These are phyloP conservation scores for Brassica carinata DNA, from an alignment of 345 rosid genomes.

Conservation along the genomic window DNA sequence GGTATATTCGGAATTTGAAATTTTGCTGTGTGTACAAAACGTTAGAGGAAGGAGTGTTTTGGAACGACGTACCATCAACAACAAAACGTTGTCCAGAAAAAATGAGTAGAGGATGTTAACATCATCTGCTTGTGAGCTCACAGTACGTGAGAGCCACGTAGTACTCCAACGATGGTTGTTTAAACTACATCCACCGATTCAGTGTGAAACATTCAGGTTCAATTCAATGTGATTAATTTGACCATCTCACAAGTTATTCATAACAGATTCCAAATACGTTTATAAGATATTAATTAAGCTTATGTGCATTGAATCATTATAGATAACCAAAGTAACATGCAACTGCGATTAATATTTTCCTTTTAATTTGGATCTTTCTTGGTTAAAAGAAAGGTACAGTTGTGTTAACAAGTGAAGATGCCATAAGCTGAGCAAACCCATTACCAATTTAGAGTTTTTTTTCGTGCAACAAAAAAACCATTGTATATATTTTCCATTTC, in stretches of 20 bases:
- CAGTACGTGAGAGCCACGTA: slow-evolving; percentile 40
- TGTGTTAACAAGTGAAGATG: slow-evolving; percentile 32
- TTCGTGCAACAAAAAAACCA: background rate
- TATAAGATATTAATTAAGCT: slow-evolving; percentile 11
- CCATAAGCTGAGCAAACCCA: slow-evolving; percentile 18
- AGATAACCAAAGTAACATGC: background rate
- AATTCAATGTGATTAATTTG: slow-evolving; percentile 28
- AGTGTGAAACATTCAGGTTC: background rate
- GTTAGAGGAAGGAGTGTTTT: slow-evolving; percentile 30
- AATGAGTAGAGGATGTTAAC: slow-evolving; percentile 27
- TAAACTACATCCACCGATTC: background rate
- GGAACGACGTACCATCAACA: slow-evolving; percentile 46
- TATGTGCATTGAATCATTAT: background rate
- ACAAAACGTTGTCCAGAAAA: slow-evolving; percentile 19
- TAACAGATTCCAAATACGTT: slow-evolving; percentile 16
- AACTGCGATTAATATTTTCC: slow-evolving; percentile 17
- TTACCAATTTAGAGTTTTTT: slow-evolving; percentile 18
- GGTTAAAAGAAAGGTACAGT: background rate
- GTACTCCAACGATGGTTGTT: slow-evolving; percentile 7
- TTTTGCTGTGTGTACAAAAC: slow-evolving; percentile 9
- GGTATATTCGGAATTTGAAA: slow-evolving; percentile 13
- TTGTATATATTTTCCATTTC: background rate
- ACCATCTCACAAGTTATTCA: slow-evolving; percentile 19
- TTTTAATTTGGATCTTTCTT: slow-evolving; percentile 19
- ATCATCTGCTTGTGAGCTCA: slow-evolving; percentile 33